Percentiles rank a stretch among this genome's conserved stretches.
phyloP scores from a whole-genome alignment of 2,329 filamentous ascomycete species.

The Penicillium sp. region DNA sequence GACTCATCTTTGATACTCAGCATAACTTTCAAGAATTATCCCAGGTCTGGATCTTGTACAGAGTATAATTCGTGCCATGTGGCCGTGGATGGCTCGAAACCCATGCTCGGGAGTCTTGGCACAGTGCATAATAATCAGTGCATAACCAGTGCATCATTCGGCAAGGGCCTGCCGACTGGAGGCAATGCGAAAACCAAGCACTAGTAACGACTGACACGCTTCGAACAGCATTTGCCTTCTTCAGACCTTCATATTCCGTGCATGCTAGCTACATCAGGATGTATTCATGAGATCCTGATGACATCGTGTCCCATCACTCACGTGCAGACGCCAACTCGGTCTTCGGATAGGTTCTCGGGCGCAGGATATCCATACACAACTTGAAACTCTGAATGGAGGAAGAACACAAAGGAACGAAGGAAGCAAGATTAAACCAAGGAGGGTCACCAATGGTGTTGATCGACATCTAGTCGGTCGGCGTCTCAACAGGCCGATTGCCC shows the following conservation, averaged over 20 bases:
- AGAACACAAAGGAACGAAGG: neutral
- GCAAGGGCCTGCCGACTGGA: slow-evolving; percentile 12
- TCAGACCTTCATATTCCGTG: neutral
- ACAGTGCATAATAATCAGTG: slow-evolving; percentile 12
- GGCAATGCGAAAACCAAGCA: neutral
- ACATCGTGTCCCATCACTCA: neutral
- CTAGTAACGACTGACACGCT: neutral
- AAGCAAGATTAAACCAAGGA: neutral
- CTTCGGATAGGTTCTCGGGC: neutral
- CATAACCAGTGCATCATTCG: slow-evolving; percentile 7
- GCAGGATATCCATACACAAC: neutral
- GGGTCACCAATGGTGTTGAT: neutral
- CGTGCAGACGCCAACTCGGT: neutral
- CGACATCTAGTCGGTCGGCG: neutral
- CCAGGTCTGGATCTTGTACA: neutral
- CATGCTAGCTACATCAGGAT: too few species aligned
- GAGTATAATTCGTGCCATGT: neutral
- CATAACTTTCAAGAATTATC: neutral
- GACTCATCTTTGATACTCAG: neutral
- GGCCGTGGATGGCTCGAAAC: neutral
- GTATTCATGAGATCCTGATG: neutral
- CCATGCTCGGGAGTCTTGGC: slow-evolving; percentile 1
- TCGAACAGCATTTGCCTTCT: neutral
- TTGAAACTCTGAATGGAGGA: neutral
- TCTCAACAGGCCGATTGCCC: neutral